Conservation (phyloP, 345 rosid species). For the Euphorbia tirucalli region DNA sequence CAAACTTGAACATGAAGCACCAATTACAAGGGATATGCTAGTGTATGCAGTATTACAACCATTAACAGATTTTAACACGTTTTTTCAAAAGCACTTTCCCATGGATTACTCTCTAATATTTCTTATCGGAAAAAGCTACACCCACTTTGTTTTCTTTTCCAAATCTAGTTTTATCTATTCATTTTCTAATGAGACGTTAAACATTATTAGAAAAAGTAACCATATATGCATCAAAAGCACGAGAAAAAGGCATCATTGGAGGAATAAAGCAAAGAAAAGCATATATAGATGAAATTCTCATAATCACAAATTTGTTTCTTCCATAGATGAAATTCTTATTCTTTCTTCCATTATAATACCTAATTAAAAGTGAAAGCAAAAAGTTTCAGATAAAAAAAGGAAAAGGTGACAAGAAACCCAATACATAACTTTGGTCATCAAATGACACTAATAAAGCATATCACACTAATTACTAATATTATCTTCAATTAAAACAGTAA, state of each 20-base stretch:
- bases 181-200: conserved; percentile 3
- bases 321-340: conserved; percentile 1
- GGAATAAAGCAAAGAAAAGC: conserved; percentile 44
- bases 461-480: not conserved
- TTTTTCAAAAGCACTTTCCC: not conserved
- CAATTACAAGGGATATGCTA: not conserved
- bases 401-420: conserved; percentile 20
- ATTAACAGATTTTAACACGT: not conserved
- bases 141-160: not conserved
- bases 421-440: conserved; percentile 5
- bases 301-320: not conserved
- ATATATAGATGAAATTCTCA: conserved; percentile 8
- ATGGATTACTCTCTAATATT: not conserved
- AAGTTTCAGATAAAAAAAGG: not conserved
- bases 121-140: conserved; percentile 1
- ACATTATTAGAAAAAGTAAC: conserved; percentile 12
- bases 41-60: not conserved
- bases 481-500: not conserved
- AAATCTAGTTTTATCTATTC: not conserved
- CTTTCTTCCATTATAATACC: not conserved
- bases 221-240: conserved; percentile 23
- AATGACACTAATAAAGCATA: not conserved
- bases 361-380: conserved; percentile 15
- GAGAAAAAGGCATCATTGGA: conserved; percentile 21
- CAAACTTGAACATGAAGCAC: conserved; percentile 8